These are phyloP conservation scores for Ochromonas danica DNA, from an alignment of 108 stramenopile genomes.

Conservation along the genomic window DNA sequence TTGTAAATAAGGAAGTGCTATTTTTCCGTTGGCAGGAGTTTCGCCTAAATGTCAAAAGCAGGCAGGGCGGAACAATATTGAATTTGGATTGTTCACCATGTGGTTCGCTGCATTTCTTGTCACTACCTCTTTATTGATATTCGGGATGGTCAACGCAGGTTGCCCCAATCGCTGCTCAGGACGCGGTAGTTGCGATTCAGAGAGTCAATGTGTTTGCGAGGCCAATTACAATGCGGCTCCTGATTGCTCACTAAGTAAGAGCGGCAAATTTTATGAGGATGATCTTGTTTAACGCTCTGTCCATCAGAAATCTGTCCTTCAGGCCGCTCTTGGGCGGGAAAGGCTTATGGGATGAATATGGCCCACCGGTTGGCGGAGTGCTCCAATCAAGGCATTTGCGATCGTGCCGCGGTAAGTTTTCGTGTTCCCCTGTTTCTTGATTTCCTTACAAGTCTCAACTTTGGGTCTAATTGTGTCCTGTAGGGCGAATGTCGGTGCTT, in stretches of 20 bases:
- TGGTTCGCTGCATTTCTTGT: no score
- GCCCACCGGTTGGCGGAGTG: neutral
- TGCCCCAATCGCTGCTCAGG: conserved; percentile 11
- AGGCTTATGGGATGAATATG: neutral
- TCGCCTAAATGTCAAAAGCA: no score
- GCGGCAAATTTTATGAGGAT: neutral
- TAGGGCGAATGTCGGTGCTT: conserved; percentile 22
- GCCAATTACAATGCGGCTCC: neutral
- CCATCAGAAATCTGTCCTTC: conserved; percentile 7
- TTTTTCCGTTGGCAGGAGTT: no score
- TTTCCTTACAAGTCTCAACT: neutral
- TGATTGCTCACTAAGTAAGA: conserved; percentile 34
- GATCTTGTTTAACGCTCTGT: neutral
- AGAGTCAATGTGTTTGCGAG: conserved; percentile 23
- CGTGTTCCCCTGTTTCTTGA: no score
- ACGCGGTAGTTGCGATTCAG: conserved; percentile 11
- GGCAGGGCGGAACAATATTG: no score
- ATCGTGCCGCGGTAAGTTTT: conserved; percentile 6
- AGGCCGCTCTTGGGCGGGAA: conserved; percentile 11
- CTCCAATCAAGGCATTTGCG: conserved; percentile 29
- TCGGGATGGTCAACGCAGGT: no score
- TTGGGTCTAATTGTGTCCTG: neutral
- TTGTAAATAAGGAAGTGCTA: no score
- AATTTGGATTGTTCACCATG: no score
- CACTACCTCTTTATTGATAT: no score